A percentile compares a stretch with the other conserved stretches of the same genome.
Evolutionary conservation across 768 basidiomycete species (phyloP).

Genomic region (Naganishia randhawae): DNA sequence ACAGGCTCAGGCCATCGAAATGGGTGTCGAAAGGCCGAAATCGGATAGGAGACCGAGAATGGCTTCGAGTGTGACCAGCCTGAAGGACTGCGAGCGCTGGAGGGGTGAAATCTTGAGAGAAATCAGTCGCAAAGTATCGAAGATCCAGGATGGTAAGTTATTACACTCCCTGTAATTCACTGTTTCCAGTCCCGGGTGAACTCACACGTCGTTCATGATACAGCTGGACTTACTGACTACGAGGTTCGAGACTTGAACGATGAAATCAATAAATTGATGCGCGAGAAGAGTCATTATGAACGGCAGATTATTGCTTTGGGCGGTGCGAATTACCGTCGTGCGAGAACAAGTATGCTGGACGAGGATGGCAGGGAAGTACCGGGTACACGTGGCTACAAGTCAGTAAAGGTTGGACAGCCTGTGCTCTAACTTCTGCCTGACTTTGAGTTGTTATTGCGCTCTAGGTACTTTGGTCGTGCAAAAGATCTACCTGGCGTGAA

Average conservation of each 20-base stretch:
- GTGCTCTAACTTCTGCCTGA: conserved; percentile 8
- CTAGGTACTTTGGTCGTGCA: conserved; percentile 93
- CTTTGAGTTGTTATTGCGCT: background rate
- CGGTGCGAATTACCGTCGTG: conserved; percentile 91
- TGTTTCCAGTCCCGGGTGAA: background rate
- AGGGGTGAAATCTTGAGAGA: conserved; percentile 90
- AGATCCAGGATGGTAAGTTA: conserved; percentile 86
- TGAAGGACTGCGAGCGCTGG: conserved; percentile 93
- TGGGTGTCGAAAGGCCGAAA: conserved; percentile 75
- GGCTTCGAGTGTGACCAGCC: conserved; percentile 84
- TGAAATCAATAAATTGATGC: conserved; percentile 90
- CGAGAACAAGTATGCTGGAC: conserved; percentile 82
- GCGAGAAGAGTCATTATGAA: conserved; percentile 97
- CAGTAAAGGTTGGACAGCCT: conserved; percentile 34
- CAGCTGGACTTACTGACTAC: conserved; percentile 90
- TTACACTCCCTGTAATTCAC: background rate
- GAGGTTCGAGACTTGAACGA: conserved; percentile 94
- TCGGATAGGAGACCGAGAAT: conserved; percentile 82
- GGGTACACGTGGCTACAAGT: conserved; percentile 97
- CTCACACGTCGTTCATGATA: background rate
- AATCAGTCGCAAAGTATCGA: conserved; percentile 92
- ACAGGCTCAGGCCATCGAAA: conserved; percentile 91
- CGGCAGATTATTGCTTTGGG: conserved; percentile 94
- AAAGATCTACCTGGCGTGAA: conserved; percentile 92
- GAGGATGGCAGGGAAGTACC: conserved; percentile 95